Conservation (phyloP, 441 rosid genomes). For the Euphorbia celastroides region DNA sequence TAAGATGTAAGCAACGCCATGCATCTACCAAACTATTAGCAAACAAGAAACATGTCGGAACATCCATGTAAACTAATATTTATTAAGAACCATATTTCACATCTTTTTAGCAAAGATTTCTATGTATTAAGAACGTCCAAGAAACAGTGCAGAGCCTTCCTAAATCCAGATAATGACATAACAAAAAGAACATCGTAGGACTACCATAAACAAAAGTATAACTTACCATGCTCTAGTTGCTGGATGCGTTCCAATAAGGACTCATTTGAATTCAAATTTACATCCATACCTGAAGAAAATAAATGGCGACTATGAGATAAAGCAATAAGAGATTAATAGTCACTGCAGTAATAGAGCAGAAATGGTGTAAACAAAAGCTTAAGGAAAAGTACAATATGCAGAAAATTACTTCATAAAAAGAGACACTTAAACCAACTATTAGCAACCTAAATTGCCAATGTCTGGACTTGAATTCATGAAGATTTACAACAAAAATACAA, state of each 20-base stretch:
- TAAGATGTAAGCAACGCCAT: too few species aligned
- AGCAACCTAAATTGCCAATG: not conserved
- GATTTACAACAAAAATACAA: not conserved
- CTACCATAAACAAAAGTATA: not conserved
- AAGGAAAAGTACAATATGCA: too few species aligned
- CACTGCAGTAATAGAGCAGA: not conserved
- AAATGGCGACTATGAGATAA: not conserved
- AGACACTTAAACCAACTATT: not conserved
- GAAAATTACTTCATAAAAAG: not conserved
- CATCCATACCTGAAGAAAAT: slow-evolving; percentile 45
- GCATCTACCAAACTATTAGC: too few species aligned
- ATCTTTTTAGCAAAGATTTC: not conserved
- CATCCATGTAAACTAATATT: not conserved
- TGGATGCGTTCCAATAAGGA: slow-evolving; percentile 52
- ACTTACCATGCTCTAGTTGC: slow-evolving; percentile 68
- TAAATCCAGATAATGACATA: not conserved
- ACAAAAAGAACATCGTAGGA: not conserved
- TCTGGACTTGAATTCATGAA: not conserved
- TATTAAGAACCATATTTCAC: not conserved
- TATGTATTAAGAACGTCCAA: not conserved
- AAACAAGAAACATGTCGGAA: not conserved
- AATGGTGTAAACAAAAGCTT: not conserved
- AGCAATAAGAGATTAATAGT: too few species aligned
- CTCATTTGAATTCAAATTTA: slow-evolving; percentile 35
- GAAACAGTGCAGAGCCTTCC: not conserved